Evolutionary conservation across 345 rosid species (phyloP).

Genomic region (Arabis hirsuta): DNA sequence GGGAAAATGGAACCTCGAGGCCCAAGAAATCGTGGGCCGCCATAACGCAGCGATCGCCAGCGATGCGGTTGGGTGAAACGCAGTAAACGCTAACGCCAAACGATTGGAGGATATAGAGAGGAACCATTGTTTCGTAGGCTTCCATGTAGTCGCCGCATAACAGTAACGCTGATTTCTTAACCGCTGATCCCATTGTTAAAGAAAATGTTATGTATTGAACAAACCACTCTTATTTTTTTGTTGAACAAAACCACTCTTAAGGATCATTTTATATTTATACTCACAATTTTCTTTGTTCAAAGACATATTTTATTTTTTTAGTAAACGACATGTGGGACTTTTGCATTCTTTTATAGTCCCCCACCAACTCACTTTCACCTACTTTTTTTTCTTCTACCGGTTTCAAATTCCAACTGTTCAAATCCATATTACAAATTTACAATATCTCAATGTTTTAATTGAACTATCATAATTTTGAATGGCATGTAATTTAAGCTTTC

Average conservation of each 20-base stretch:
- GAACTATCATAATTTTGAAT: no score
- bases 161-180: slow-evolving; percentile 51
- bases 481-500: not conserved
- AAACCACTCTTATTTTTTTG: no score
- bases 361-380: slow-evolving; percentile 33
- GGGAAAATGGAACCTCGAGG: slow-evolving; percentile 44
- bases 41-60: slow-evolving; percentile 54
- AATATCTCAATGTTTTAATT: not conserved
- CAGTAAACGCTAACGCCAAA: slow-evolving; percentile 56
- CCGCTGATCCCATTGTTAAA: slow-evolving; percentile 39
- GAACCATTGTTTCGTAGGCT: slow-evolving; percentile 53
- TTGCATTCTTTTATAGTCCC: not conserved
- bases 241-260: no score
- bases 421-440: not conserved
- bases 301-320: no score
- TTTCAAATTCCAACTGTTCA: not conserved
- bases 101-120: slow-evolving; percentile 51
- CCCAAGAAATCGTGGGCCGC: slow-evolving; percentile 54
- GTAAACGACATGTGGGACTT: slow-evolving; percentile 26
- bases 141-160: slow-evolving; percentile 66
- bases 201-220: not conserved
- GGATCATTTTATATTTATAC: not conserved
- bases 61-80: slow-evolving; percentile 50
- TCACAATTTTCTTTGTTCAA: no score
- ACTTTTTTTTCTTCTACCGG: slow-evolving; percentile 6